Percentiles rank a stretch among this genome's conserved stretches.
These are phyloP conservation scores for Lichtheimia ramosa DNA, from an alignment of 371 early-diverging fungal genomes.

Conservation along the genomic window DNA sequence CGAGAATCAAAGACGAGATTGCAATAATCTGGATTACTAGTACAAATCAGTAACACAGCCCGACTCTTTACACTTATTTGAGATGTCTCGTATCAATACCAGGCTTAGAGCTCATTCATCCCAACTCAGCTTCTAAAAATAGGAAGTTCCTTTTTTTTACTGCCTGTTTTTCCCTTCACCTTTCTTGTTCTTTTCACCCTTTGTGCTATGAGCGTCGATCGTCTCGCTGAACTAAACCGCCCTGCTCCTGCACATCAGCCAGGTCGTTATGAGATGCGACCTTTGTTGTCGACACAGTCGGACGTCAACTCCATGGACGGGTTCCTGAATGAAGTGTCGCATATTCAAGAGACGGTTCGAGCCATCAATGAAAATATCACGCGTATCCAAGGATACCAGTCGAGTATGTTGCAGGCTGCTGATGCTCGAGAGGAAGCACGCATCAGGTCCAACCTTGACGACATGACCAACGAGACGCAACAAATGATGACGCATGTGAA, in stretches of 20 bases:
- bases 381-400: conserved; percentile 32
- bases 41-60: too few relatives aligned
- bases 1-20: too few relatives aligned
- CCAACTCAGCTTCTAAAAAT: too few relatives aligned
- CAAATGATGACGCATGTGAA: conserved; percentile 44
- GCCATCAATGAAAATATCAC: conserved; percentile 39
- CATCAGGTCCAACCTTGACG: conserved; percentile 21
- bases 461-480: conserved; percentile 35
- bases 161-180: conserved; percentile 3
- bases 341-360: conserved; percentile 40
- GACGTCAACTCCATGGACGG: conserved; percentile 32
- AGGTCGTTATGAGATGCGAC: conserved; percentile 47
- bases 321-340: conserved; percentile 37
- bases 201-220: conserved; percentile 42
- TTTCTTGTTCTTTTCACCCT: background rate
- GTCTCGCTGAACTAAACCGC: conserved; percentile 41
- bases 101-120: too few relatives aligned
- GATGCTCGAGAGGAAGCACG: conserved; percentile 38
- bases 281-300: conserved; percentile 34
- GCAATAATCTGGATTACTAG: too few relatives aligned
- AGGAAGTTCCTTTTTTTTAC: too few relatives aligned
- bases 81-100: too few relatives aligned
- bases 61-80: too few relatives aligned
- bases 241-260: conserved; percentile 10
- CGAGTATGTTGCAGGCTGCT: conserved; percentile 39